phyloP scores from a whole-genome alignment of 208 protist genomes.

The Sergeia podlipaevii region DNA sequence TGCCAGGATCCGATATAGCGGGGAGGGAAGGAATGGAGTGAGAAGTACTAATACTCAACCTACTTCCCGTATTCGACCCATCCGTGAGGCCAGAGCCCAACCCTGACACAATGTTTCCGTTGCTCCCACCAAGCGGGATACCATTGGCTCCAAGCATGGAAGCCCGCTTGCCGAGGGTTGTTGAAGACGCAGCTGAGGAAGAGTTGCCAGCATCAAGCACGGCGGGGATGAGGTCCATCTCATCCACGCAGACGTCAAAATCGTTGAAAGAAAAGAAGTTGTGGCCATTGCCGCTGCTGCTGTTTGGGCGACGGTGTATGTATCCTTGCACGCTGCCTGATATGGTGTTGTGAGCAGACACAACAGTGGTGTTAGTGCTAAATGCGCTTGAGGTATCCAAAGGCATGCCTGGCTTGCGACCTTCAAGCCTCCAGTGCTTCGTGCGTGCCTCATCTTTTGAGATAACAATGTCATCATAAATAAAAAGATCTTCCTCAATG shows the following conservation, averaged over 20 bases:
- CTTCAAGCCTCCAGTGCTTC: conserved; percentile 70
- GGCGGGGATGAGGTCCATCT: conserved; percentile 55
- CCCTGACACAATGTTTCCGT: neutral
- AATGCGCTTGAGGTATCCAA: neutral
- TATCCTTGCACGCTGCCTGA: too few species aligned
- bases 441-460: conserved; percentile 62
- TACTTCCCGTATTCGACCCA: too few species aligned
- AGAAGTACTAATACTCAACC: too few species aligned
- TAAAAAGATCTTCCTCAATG: conserved; percentile 73
- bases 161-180: neutral
- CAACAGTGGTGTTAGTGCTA: too few species aligned
- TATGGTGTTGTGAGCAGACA: too few species aligned
- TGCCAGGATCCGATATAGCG: conserved; percentile 8
- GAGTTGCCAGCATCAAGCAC: too few species aligned
- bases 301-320: conserved; percentile 4
- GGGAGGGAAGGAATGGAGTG: too few species aligned
- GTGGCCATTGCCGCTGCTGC: conserved; percentile 3
- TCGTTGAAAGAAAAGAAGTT: conserved; percentile 79
- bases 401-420: conserved; percentile 33
- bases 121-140: neutral
- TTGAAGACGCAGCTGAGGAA: too few species aligned
- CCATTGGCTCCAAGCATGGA: neutral
- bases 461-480: conserved; percentile 85
- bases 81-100: too few species aligned
- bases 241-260: conserved; percentile 78